Percentiles rank a stretch among this genome's conserved stretches.
Conservation (phyloP, 345 rosid genomes). For the Garcia nutans region DNA sequence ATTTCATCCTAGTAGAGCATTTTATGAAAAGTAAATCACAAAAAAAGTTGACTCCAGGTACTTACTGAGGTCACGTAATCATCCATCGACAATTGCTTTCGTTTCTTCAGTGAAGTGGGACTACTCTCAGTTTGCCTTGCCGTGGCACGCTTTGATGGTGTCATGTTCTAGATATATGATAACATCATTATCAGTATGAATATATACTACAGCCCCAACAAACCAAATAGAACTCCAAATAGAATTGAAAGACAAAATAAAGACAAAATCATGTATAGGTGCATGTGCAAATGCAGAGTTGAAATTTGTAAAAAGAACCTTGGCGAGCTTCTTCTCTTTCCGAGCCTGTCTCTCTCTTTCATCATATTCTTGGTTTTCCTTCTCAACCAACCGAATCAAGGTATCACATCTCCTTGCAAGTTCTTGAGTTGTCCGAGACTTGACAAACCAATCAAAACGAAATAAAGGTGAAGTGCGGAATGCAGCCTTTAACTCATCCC, state of each 20-base stretch:
- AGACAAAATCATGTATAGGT: not conserved
- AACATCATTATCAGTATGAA: not conserved
- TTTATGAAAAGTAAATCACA: not conserved
- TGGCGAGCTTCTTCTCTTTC: conserved; percentile 94
- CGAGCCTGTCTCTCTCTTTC: conserved; percentile 98
- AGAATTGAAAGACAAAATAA: not conserved
- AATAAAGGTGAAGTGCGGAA: conserved; percentile 80
- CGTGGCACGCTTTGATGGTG: conserved; percentile 67
- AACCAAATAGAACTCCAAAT: not conserved
- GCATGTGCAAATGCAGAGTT: not conserved
- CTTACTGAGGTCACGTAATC: conserved; percentile 62
- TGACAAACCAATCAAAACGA: conserved; percentile 96
- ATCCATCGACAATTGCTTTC: conserved; percentile 84
- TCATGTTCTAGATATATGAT: conserved; percentile 41
- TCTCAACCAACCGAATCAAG: conserved; percentile 87
- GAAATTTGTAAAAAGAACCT: conserved; percentile 42
- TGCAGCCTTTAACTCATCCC: conserved; percentile 95
- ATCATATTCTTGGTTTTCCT: conserved; percentile 95
- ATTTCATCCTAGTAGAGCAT: no score
- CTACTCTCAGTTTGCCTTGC: conserved; percentile 74
- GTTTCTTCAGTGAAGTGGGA: conserved; percentile 62
- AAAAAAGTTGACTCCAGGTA: not conserved
- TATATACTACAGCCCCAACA: not conserved
- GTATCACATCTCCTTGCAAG: conserved; percentile 97
- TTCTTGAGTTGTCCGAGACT: conserved; percentile 93